phyloP scores from a whole-genome alignment of 2,329 filamentous ascomycete genomes.

The Nectriaceae sp. region DNA sequence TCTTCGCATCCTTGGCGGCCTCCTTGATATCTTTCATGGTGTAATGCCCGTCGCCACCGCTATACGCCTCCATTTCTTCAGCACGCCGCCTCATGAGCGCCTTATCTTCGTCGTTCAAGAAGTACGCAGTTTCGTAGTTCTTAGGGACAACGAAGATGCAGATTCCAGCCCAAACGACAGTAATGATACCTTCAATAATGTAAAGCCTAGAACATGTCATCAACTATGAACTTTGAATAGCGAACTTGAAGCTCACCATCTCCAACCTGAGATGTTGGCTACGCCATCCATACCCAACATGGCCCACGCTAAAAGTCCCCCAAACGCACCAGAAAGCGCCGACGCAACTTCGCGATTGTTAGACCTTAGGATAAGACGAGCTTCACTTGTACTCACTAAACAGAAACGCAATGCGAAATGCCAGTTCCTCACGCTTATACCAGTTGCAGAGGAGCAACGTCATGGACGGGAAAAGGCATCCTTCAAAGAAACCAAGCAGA shows the following conservation, averaged over 20 bases:
- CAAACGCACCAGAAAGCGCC: background rate
- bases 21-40: background rate
- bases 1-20: background rate
- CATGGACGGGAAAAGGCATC: background rate
- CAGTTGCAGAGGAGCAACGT: background rate
- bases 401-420: background rate
- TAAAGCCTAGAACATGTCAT: background rate
- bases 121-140: background rate
- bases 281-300: background rate
- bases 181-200: background rate
- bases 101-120: background rate
- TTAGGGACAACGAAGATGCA: background rate
- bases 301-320: background rate
- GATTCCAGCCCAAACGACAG: background rate
- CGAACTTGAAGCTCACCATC: background rate
- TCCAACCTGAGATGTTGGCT: background rate
- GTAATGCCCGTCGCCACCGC: background rate
- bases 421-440: background rate
- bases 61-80: background rate
- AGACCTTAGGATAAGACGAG: background rate
- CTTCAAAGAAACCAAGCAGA: background rate
- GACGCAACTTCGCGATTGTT: background rate
- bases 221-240: background rate
- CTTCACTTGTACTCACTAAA: background rate
- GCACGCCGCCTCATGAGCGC: background rate